Evolutionary conservation across 2,329 filamentous ascomycete species (phyloP).

Genomic region (Pseudopyricularia cyperi): DNA sequence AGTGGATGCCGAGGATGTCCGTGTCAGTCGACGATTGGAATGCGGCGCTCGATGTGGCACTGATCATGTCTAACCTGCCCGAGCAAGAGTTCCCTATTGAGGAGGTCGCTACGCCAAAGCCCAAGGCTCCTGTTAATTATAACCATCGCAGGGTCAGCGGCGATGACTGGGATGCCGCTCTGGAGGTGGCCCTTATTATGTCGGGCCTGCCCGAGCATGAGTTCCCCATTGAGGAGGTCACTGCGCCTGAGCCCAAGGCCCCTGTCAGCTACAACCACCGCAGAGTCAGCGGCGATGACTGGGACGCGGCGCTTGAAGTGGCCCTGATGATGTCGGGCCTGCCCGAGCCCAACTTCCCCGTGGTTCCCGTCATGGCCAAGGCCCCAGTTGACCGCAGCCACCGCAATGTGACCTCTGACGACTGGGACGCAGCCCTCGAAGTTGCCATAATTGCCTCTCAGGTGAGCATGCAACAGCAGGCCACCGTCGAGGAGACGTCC

Average conservation of each 20-base stretch:
- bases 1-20: conserved; percentile 1
- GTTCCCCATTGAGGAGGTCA: background rate
- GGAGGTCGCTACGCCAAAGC: background rate
- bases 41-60: background rate
- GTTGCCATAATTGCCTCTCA: conserved; percentile 18
- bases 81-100: background rate
- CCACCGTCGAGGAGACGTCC: background rate
- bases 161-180: background rate
- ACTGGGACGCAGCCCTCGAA: conserved; percentile 22
- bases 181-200: background rate
- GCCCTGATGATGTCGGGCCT: background rate
- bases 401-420: conserved; percentile 4
- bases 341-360: background rate
- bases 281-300: background rate
- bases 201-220: background rate
- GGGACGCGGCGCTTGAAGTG: background rate
- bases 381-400: background rate
- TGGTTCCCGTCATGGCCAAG: background rate
- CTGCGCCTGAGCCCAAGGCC: background rate
- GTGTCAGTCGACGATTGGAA: conserved; percentile 1
- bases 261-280: background rate
- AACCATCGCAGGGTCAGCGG: background rate
- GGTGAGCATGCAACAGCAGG: conserved; percentile 1
- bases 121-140: background rate
- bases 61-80: background rate